phyloP scores from a whole-genome alignment of 2,329 filamentous ascomycete genomes.

The Exophiala spinifera region DNA sequence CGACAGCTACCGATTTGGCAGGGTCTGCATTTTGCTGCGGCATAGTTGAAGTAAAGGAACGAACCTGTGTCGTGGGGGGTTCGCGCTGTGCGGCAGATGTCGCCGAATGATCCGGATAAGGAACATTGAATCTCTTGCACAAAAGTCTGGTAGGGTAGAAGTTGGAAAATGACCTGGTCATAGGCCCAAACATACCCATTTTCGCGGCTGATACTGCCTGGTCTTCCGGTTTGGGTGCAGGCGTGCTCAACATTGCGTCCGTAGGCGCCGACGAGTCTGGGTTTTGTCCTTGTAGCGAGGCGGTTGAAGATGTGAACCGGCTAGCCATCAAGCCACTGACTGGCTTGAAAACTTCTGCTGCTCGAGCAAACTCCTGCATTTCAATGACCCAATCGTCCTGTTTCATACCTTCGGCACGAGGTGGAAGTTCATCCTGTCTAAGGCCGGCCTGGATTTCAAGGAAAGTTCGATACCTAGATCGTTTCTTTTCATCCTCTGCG shows the following conservation, averaged over 20 bases:
- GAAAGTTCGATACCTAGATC: slow-evolving; percentile 75
- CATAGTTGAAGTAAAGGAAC: slow-evolving; percentile 34
- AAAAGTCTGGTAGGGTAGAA: slow-evolving; percentile 80
- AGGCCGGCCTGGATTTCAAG: slow-evolving; percentile 72
- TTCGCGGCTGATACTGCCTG: slow-evolving; percentile 82
- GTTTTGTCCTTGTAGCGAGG: slow-evolving; percentile 32
- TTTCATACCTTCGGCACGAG: slow-evolving; percentile 49
- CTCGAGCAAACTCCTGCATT: slow-evolving; percentile 71
- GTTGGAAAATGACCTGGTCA: slow-evolving; percentile 69
- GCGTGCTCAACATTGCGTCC: slow-evolving; percentile 45
- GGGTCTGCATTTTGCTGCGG: slow-evolving; percentile 27
- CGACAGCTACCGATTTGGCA: neutral
- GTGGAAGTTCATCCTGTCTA: slow-evolving; percentile 52
- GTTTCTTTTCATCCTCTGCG: slow-evolving; percentile 74
- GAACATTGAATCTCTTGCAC: slow-evolving; percentile 95
- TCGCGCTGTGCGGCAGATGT: slow-evolving; percentile 1
- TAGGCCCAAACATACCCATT: slow-evolving; percentile 85
- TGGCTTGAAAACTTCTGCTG: slow-evolving; percentile 80
- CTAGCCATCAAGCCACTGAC: slow-evolving; percentile 91
- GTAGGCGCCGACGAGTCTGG: slow-evolving; percentile 26
- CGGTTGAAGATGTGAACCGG: slow-evolving; percentile 75
- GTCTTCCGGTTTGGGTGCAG: slow-evolving; percentile 58
- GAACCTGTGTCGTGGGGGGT: slow-evolving; percentile 4
- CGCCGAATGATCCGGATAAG: slow-evolving; percentile 54
- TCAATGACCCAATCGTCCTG: slow-evolving; percentile 78